Percentiles rank a stretch among this genome's conserved stretches.
phyloP scores from a whole-genome alignment of 208 protist genomes.

The Acanthamoeba lenticulata region DNA sequence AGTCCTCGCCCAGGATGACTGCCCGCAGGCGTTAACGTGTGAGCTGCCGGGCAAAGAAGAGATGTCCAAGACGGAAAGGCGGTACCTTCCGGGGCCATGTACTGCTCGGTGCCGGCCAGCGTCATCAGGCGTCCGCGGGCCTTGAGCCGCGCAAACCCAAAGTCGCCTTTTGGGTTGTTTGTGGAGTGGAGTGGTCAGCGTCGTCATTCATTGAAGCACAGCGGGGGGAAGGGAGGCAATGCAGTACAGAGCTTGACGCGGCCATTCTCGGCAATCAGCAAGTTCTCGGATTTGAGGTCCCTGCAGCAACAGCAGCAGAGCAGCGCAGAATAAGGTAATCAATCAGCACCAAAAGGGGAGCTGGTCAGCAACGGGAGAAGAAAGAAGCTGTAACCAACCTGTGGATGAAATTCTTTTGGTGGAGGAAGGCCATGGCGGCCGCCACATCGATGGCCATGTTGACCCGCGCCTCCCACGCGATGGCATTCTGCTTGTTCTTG shows the following conservation, averaged over 20 bases:
- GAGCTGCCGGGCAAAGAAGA: background rate
- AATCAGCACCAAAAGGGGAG: too few relatives aligned
- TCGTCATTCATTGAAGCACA: too few relatives aligned
- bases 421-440: background rate
- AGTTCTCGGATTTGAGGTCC: conserved; percentile 14
- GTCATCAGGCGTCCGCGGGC: background rate
- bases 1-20: conserved; percentile 12
- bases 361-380: too few relatives aligned
- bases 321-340: too few relatives aligned
- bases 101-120: conserved; percentile 15
- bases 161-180: background rate
- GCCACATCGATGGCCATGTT: background rate
- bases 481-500: background rate
- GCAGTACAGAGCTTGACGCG: background rate
- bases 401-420: conserved; percentile 48
- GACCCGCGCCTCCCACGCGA: background rate
- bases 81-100: conserved; percentile 15
- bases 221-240: background rate
- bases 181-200: too few relatives aligned
- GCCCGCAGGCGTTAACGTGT: background rate
- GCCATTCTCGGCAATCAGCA: conserved; percentile 1
- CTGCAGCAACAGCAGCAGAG: background rate
- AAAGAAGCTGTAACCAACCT: background rate
- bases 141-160: background rate
- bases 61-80: background rate